Conservation (phyloP, 164 flowering plant genomes). For the Aristolochia californica region DNA sequence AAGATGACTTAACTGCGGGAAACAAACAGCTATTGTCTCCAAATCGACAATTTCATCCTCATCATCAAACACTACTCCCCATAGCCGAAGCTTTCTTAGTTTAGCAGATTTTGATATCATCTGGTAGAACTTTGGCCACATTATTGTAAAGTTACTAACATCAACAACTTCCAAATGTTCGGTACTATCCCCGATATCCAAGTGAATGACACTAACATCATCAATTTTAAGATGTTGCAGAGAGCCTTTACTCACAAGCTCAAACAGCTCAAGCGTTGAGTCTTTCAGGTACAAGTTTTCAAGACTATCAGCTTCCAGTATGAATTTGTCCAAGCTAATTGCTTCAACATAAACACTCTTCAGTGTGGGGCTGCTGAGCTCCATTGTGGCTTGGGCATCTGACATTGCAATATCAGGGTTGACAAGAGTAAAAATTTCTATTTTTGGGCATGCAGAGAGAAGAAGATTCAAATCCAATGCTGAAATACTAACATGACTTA, state of each 20-base stretch:
- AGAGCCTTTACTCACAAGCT: conserved; percentile 65
- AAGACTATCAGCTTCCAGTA: conserved; percentile 71
- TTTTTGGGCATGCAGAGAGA: conserved; percentile 66
- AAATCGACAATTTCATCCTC: conserved; percentile 73
- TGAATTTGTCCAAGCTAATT: conserved; percentile 70
- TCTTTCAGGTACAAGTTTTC: conserved; percentile 68
- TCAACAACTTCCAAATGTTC: conserved; percentile 82
- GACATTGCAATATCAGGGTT: conserved; percentile 81
- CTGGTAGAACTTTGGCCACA: conserved; percentile 71
- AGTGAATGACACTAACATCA: conserved; percentile 74
- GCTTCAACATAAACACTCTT: conserved; percentile 63
- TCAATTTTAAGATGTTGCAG: conserved; percentile 61
- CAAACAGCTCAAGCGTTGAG: conserved; percentile 67
- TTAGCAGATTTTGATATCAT: conserved; percentile 72
- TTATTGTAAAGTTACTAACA: conserved; percentile 70
- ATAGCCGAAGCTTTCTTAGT: conserved; percentile 65
- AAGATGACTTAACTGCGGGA: conserved; percentile 55
- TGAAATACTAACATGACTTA: conserved; percentile 66
- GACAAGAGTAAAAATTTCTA: conserved; percentile 51
- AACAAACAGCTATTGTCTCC: conserved; percentile 62
- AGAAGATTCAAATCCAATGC: conserved; percentile 75
- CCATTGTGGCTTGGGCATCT: conserved; percentile 65
- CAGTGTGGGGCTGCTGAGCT: conserved; percentile 52
- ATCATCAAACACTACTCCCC: conserved; percentile 82
- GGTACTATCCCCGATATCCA: conserved; percentile 66